Evolutionary conservation across 2,329 filamentous ascomycete species (phyloP).

Genomic region (Colletotrichum sp.): DNA sequence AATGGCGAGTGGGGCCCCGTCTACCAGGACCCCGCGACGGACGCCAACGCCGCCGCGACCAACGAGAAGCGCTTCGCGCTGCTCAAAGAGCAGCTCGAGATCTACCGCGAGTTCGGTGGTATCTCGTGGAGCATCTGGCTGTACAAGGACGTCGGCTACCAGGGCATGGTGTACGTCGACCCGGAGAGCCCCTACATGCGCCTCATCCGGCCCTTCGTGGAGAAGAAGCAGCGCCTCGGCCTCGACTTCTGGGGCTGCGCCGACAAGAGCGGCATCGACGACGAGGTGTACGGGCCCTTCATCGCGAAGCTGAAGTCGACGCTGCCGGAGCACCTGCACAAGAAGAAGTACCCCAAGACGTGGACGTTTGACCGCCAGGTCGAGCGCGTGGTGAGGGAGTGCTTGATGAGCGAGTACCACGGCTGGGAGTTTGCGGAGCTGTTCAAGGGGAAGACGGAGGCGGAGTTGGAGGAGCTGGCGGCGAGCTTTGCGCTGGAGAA

Average conservation of each 20-base stretch:
- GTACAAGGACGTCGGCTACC: constrained; percentile 62
- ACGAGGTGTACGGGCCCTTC: constrained; percentile 45
- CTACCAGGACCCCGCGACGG: constrained; percentile 44
- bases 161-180: constrained; percentile 58
- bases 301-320: constrained; percentile 45
- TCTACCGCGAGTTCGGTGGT: constrained; percentile 38
- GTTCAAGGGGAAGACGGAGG: constrained; percentile 54
- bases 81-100: constrained; percentile 43
- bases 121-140: constrained; percentile 66
- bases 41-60: constrained; percentile 37
- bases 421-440: constrained; percentile 60
- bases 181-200: constrained; percentile 54
- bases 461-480: constrained; percentile 60
- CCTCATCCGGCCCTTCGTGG: constrained; percentile 54
- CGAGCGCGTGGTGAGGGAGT: constrained; percentile 45
- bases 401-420: constrained; percentile 51
- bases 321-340: constrained; percentile 45
- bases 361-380: constrained; percentile 59
- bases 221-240: constrained; percentile 58
- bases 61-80: constrained; percentile 47
- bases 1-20: constrained; percentile 59
- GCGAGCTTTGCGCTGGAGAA: constrained; percentile 57
- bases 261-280: constrained; percentile 30
- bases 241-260: constrained; percentile 59
- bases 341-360: constrained; percentile 50